Base-by-base conservation (phyloP, 169 alveolate genomes). In the Eimeria brunetti region DNA sequence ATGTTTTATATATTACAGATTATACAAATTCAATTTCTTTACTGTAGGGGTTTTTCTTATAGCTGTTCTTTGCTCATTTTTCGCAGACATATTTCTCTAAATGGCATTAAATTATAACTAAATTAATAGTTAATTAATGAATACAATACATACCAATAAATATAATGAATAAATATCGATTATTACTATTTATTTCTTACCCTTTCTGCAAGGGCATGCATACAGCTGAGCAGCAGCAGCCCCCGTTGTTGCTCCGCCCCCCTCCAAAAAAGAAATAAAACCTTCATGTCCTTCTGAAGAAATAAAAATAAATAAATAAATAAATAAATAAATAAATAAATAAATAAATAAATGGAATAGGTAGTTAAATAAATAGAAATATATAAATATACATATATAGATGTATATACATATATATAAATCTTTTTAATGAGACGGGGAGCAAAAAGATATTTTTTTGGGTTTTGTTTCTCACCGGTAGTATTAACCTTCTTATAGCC, bases 171-270 rank as follows among this genome's bases (percentile, higher is more conserved):
- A 36, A 9, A 76, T 76, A 36, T 1, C 9, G 44, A n/a, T 27
- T 46, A n/a, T n/a, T 9, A 16, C 4, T 38, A 8, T 8, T 58
- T 11, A 11, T 58, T 58, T 58, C 88, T 46, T 41, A 89, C 95
- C 95, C 14, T 33, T 38, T 64, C 71, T 89, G 95, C 95, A 89
- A 22, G 95, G 95, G 95, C 95, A 89, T 1, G 95, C 95, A 38
- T 89, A 89, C 62, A 89, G 71, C 95, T 89, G 95, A 6, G 88
- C 24, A 8, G 95, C 30, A 51, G 78, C 78, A 30, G 85, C 24
- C 4, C 36, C 67, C 2, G 46, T 14, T 0, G 75, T 1, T 18
- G 14, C 89, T 3, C 80, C 20, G 4, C 46, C 58, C 1, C 75
- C 80, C 53, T 89, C 88, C 73, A 89, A 16, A 62, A 89, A 89